phyloP scores from a whole-genome alignment of 2,329 filamentous ascomycete genomes.

The Botrytis elliptica region DNA sequence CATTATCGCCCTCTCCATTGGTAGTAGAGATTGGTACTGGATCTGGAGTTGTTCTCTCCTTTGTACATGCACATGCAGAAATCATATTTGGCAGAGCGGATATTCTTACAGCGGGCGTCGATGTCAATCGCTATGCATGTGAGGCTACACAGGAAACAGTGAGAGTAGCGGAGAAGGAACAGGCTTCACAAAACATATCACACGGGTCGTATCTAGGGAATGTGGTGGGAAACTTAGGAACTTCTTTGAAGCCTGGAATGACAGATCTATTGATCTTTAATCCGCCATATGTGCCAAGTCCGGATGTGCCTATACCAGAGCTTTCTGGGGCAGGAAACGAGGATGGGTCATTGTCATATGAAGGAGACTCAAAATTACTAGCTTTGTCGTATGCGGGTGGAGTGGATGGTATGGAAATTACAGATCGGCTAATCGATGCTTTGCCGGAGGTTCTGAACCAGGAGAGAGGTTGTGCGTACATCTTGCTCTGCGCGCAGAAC shows the following conservation, averaged over 20 bases:
- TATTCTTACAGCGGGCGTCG: slow-evolving; percentile 72
- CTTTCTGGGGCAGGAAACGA: slow-evolving; percentile 42
- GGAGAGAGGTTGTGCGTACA: slow-evolving; percentile 74
- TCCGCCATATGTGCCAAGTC: slow-evolving; percentile 91
- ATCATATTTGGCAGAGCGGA: slow-evolving; percentile 69
- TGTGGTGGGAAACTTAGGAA: slow-evolving; percentile 67
- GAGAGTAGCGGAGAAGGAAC: slow-evolving; percentile 45
- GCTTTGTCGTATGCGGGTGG: slow-evolving; percentile 88
- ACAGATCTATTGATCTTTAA: slow-evolving; percentile 94
- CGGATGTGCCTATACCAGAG: slow-evolving; percentile 58
- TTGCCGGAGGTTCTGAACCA: slow-evolving; percentile 64
- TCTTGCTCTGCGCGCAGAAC: slow-evolving; percentile 89
- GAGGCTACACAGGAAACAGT: slow-evolving; percentile 71
- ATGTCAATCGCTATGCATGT: slow-evolving; percentile 85
- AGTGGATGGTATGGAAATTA: slow-evolving; percentile 89
- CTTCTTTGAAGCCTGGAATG: slow-evolving; percentile 54
- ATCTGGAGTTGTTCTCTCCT: slow-evolving; percentile 90
- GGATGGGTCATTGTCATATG: slow-evolving; percentile 51
- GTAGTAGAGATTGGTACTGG: slow-evolving; percentile 86
- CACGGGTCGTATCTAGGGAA: slow-evolving; percentile 61
- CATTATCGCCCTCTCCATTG: slow-evolving; percentile 51
- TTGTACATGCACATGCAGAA: slow-evolving; percentile 72
- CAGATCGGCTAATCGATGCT: slow-evolving; percentile 70
- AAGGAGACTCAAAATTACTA: slow-evolving; percentile 79
- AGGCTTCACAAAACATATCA: slow-evolving; percentile 39